Percentiles rank a stretch among this genome's conserved stretches.
Conservation (phyloP, 805 yeast genomes). For the Metschnikowia kunwiensis region DNA sequence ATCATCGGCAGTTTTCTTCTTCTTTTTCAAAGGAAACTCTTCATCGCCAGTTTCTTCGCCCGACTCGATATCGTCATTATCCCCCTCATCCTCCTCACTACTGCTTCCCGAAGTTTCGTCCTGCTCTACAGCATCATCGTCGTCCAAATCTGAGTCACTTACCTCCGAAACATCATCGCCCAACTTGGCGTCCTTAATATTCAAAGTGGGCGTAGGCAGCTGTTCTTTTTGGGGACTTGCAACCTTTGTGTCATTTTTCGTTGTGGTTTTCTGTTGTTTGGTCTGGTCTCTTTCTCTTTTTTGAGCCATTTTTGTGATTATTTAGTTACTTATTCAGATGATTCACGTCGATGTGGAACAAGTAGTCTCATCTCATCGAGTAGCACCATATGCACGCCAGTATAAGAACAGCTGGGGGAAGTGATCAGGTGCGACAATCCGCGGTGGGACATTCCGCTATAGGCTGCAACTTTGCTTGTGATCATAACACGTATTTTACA, state of each 20-base stretch:
- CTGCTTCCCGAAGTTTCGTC: conserved; percentile 15
- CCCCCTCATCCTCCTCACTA: conserved; percentile 10
- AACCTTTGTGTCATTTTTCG: background rate
- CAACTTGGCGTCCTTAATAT: background rate
- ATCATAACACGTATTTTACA: too few species aligned
- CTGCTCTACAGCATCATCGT: conserved; percentile 26
- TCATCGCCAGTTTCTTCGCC: conserved; percentile 18
- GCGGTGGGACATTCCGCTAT: too few species aligned
- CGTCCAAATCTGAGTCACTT: conserved; percentile 22
- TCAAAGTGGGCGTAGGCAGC: background rate
- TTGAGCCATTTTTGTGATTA: conserved; percentile 5
- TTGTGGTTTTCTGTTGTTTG: background rate
- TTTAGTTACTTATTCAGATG: background rate
- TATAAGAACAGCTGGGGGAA: background rate
- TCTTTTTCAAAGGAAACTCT: conserved; percentile 48
- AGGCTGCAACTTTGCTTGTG: too few species aligned
- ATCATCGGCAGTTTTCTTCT: conserved; percentile 56
- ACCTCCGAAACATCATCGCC: conserved; percentile 6
- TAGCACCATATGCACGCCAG: conserved; percentile 7
- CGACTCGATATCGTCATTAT: conserved; percentile 7
- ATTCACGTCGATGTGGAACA: background rate
- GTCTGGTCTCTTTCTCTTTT: conserved; percentile 6
- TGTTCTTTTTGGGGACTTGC: background rate
- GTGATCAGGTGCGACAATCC: too few species aligned
- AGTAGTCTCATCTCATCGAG: conserved; percentile 8